Evolutionary conservation across 257 asterid species (phyloP).

Genomic region (Nicotiana benthamiana): DNA sequence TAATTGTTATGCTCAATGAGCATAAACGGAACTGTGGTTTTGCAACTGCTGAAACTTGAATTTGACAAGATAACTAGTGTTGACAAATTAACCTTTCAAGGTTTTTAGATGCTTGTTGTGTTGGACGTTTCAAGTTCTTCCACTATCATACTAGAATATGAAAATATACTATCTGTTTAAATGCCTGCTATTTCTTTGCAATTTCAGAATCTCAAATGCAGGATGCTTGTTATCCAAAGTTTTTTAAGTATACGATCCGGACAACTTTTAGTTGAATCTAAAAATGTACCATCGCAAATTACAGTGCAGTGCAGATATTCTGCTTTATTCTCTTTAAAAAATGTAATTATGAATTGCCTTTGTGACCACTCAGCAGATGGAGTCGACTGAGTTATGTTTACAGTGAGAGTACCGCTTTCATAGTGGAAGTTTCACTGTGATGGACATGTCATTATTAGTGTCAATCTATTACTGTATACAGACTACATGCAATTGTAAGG

Average conservation of each 20-base stretch:
- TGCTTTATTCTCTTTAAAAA: not conserved
- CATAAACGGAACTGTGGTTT: not conserved
- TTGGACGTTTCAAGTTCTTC: not conserved
- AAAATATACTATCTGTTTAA: not conserved
- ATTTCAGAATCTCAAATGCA: not conserved
- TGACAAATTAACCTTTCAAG: not conserved
- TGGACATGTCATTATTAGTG: not conserved
- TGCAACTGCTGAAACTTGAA: conserved; percentile 2
- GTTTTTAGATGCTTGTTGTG: not conserved
- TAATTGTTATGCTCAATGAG: conserved; percentile 8
- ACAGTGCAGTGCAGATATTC: not conserved
- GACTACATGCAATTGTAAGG: not conserved
- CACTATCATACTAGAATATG: not conserved
- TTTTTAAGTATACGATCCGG: not conserved
- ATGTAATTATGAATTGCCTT: not conserved
- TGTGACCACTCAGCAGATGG: not conserved
- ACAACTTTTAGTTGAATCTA: not conserved
- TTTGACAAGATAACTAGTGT: not conserved
- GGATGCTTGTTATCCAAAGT: not conserved
- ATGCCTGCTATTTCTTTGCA: not conserved
- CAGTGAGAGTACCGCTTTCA: not conserved
- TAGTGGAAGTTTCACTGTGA: not conserved
- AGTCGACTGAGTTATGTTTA: not conserved
- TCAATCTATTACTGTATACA: not conserved
- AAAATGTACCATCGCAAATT: not conserved